phyloP scores from a whole-genome alignment of 2,329 filamentous ascomycete genomes.

The Tolypocladium sp. region DNA sequence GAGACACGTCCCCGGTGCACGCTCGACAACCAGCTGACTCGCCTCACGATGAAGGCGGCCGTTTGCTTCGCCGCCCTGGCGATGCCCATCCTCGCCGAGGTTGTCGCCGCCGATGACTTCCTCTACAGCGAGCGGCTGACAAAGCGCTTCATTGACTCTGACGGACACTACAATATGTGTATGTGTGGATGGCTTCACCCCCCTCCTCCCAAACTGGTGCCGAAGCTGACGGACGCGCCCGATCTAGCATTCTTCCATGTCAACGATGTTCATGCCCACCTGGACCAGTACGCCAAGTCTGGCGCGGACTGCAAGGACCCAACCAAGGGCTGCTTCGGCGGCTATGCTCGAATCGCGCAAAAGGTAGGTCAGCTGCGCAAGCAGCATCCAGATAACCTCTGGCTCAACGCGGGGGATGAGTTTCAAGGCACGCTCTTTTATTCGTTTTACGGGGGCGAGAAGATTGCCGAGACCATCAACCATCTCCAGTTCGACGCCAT shows the following conservation, averaged over 20 bases:
- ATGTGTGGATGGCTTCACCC: not conserved
- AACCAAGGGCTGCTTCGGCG: slow-evolving; percentile 50
- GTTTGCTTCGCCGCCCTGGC: not conserved
- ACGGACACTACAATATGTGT: not conserved
- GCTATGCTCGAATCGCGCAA: slow-evolving; percentile 55
- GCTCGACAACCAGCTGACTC: not conserved
- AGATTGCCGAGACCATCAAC: slow-evolving; percentile 59
- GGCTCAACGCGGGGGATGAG: slow-evolving; percentile 59
- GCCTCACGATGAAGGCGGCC: not conserved
- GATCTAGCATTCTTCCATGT: slow-evolving; percentile 53
- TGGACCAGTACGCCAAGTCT: slow-evolving; percentile 52
- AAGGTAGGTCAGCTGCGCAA: slow-evolving; percentile 48
- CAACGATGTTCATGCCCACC: slow-evolving; percentile 60
- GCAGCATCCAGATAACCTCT: slow-evolving; percentile 49
- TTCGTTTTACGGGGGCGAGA: slow-evolving; percentile 56
- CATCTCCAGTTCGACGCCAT: slow-evolving; percentile 58
- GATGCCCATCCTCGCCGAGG: not conserved
- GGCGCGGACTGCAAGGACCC: slow-evolving; percentile 53
- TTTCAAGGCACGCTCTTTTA: slow-evolving; percentile 63
- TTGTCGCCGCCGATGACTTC: not conserved
- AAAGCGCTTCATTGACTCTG: not conserved
- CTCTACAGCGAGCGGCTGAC: not conserved
- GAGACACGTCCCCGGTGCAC: not conserved
- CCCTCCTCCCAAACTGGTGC: not conserved
- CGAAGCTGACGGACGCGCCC: not conserved